Conservation (phyloP, 306 rosid genomes). For the Corylus americana region DNA sequence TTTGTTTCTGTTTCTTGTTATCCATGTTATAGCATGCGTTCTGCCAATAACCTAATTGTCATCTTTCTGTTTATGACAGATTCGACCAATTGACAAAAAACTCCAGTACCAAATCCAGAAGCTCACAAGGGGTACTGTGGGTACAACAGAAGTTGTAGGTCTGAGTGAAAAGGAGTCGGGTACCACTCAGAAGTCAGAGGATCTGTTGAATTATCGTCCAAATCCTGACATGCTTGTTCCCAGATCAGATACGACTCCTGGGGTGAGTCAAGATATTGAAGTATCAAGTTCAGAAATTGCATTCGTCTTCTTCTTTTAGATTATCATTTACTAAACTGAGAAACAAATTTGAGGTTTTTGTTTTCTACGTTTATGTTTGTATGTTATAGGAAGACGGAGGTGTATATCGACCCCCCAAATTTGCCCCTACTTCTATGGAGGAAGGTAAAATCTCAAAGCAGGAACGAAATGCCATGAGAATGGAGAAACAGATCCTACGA, state of each 20-base stretch:
- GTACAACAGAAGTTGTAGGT: constrained; percentile 38
- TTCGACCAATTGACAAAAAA: constrained; percentile 85
- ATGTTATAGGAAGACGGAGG: constrained; percentile 50
- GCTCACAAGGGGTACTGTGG: constrained; percentile 53
- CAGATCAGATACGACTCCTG: constrained; percentile 40
- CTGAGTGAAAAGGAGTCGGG: constrained; percentile 40
- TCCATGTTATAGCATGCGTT: neutral
- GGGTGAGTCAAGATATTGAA: constrained; percentile 38
- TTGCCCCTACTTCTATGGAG: constrained; percentile 77
- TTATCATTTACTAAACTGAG: neutral
- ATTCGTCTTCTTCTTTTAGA: neutral
- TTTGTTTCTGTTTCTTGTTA: constrained; percentile 18
- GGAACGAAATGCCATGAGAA: constrained; percentile 70
- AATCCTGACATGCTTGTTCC: constrained; percentile 76
- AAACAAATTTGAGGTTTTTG: neutral
- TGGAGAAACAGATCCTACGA: constrained; percentile 60
- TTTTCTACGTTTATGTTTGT: constrained; percentile 23
- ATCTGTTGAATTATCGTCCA: constrained; percentile 70
- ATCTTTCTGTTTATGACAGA: constrained; percentile 42
- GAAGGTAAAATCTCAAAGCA: constrained; percentile 55
- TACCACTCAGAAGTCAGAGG: constrained; percentile 48
- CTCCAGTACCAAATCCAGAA: constrained; percentile 89
- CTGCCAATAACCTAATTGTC: constrained; percentile 18
- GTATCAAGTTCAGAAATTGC: neutral
- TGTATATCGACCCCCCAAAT: constrained; percentile 53